Evolutionary conservation across 805 yeast genomes (phyloP).

Genomic region (Pichia phayaonensis): DNA sequence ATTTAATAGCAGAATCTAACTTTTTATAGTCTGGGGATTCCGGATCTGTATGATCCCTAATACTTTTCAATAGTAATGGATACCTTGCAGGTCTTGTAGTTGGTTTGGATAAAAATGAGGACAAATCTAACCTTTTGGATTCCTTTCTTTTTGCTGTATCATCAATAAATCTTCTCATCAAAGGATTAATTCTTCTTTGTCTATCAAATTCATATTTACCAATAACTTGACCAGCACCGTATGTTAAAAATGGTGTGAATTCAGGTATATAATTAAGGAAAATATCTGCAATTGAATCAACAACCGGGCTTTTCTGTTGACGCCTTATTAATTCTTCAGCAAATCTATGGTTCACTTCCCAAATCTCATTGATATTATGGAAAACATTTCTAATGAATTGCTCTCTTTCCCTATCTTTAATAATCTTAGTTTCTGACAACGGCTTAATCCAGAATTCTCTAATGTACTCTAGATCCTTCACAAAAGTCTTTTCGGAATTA

Average conservation of each 20-base stretch:
- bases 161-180: conserved; percentile 88
- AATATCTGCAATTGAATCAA: conserved; percentile 80
- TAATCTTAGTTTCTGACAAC: conserved; percentile 73
- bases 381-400: conserved; percentile 88
- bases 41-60: conserved; percentile 74
- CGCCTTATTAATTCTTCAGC: conserved; percentile 86
- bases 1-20: conserved; percentile 64
- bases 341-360: conserved; percentile 72
- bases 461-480: conserved; percentile 86
- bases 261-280: conserved; percentile 75
- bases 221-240: conserved; percentile 91
- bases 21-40: conserved; percentile 65
- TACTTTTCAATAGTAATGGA: conserved; percentile 75
- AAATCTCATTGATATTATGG: conserved; percentile 81
- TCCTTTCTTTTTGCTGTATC: conserved; percentile 82
- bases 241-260: conserved; percentile 87
- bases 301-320: conserved; percentile 79
- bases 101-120: conserved; percentile 90
- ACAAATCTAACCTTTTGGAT: conserved; percentile 81
- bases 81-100: conserved; percentile 94
- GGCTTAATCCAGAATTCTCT: conserved; percentile 94
- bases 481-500: conserved; percentile 90
- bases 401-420: conserved; percentile 83
- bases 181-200: conserved; percentile 82
- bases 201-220: conserved; percentile 94